Percentiles rank a stretch among this genome's conserved stretches.
phyloP scores from a whole-genome alignment of 129 eudicot genomes.

The Flaveria ramosissima region DNA sequence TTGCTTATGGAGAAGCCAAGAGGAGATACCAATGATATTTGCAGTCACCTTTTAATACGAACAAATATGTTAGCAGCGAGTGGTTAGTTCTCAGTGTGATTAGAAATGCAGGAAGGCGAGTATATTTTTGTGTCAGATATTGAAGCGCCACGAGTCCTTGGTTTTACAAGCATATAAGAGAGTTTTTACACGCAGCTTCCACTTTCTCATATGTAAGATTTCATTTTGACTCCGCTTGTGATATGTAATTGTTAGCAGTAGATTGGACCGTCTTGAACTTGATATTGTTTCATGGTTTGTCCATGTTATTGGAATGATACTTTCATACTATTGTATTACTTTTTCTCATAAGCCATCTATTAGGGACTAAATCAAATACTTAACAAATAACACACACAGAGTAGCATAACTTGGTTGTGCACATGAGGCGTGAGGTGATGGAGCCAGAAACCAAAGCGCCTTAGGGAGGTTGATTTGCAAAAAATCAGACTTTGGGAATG shows the following conservation, averaged over 20 bases:
- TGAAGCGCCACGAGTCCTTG: not conserved
- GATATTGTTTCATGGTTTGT: not conserved
- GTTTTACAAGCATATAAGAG: constrained; percentile 21
- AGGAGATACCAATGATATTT: constrained; percentile 59
- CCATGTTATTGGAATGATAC: constrained; percentile 4
- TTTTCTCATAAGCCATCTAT: not conserved
- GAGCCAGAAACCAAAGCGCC: too few species aligned
- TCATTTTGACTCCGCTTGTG: not conserved
- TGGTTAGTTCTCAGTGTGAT: constrained; percentile 15
- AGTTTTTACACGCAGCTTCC: constrained; percentile 7
- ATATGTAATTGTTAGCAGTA: constrained; percentile 22
- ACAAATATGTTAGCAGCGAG: not conserved
- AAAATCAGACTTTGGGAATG: too few species aligned
- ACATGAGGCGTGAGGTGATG: too few species aligned
- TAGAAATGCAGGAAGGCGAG: constrained; percentile 12
- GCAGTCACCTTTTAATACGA: not conserved
- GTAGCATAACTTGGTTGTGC: too few species aligned
- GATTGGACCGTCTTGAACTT: not conserved
- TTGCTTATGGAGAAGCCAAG: constrained; percentile 92
- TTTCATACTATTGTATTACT: not conserved
- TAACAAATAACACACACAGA: too few species aligned
- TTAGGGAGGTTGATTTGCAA: too few species aligned
- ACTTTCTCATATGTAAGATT: not conserved
- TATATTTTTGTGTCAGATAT: constrained; percentile 10
- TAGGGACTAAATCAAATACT: too few species aligned